phyloP scores from a whole-genome alignment of 371 early-diverging fungal genomes.

The Apophysomyces sp. region DNA sequence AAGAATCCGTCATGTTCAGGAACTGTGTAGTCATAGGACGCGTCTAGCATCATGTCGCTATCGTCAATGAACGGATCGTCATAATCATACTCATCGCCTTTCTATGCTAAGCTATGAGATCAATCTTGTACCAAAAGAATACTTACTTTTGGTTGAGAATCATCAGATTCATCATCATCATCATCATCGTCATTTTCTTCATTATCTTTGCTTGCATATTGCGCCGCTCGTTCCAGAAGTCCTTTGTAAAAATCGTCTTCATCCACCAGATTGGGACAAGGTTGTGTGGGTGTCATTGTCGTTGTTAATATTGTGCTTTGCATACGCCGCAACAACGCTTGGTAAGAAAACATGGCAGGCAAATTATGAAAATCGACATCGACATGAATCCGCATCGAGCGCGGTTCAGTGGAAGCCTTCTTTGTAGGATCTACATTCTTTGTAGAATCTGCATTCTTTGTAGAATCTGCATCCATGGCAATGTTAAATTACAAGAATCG shows the following conservation, averaged over 20 bases:
- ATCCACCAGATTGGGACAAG: neutral
- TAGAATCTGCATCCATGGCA: too few relatives aligned
- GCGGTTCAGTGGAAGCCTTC: neutral
- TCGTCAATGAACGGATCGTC: conserved; percentile 55
- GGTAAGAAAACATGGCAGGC: conserved; percentile 20
- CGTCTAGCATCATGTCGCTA: conserved; percentile 46
- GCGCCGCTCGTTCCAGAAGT: conserved; percentile 10
- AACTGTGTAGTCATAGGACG: conserved; percentile 25
- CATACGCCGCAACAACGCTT: conserved; percentile 7
- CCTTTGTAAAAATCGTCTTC: conserved; percentile 10
- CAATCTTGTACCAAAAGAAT: neutral
- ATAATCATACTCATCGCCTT: conserved; percentile 36
- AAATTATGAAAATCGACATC: conserved; percentile 6
- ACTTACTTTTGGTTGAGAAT: neutral
- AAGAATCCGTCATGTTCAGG: conserved; percentile 46
- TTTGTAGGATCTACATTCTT: neutral
- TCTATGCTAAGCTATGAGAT: neutral
- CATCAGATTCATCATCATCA: conserved; percentile 6
- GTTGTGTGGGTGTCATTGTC: neutral
- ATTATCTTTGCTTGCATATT: conserved; percentile 7
- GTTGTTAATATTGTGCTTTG: neutral
- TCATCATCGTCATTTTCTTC: conserved; percentile 16
- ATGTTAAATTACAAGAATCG: too few relatives aligned
- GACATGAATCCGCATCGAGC: conserved; percentile 5
- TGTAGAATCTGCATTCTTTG: too few relatives aligned